phyloP scores from a whole-genome alignment of 495 filamentous ascomycete species.

The Penicillium nucicola region DNA sequence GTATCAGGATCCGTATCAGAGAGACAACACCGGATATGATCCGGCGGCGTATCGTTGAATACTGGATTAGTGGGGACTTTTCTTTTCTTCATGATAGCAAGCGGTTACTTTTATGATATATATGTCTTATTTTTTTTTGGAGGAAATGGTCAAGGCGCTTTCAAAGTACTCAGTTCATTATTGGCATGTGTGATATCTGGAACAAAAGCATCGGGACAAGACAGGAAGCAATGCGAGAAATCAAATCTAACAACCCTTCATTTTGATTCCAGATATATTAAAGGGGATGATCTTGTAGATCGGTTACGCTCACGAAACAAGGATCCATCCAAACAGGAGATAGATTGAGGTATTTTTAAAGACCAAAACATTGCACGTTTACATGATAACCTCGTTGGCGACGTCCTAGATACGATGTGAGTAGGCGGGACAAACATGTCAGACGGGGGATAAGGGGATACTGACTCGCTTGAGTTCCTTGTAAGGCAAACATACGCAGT shows the following conservation, averaged over 20 bases:
- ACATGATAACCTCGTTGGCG: conserved; percentile 96
- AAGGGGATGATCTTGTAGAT: conserved; percentile 7
- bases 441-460: conserved; percentile 15
- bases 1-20: conserved; percentile 19
- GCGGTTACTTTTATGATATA: conserved; percentile 39
- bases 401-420: conserved; percentile 61
- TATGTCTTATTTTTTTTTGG: too few relatives aligned
- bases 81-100: conserved; percentile 6
- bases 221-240: background rate
- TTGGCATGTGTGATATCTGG: background rate
- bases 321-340: conserved; percentile 18
- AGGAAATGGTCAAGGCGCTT: background rate
- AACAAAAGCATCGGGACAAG: background rate
- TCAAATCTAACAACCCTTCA: background rate
- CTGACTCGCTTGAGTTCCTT: conserved; percentile 98
- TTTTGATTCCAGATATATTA: conserved; percentile 1
- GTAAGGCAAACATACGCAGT: conserved; percentile 96
- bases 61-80: background rate
- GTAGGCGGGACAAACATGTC: background rate
- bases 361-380: conserved; percentile 28
- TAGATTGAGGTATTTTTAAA: conserved; percentile 23
- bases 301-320: conserved; percentile 13
- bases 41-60: conserved; percentile 32
- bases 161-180: background rate
- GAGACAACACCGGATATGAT: conserved; percentile 35